Base-by-base conservation (phyloP, 805 yeast genomes). In the Cyberlindnera amylophila region DNA sequence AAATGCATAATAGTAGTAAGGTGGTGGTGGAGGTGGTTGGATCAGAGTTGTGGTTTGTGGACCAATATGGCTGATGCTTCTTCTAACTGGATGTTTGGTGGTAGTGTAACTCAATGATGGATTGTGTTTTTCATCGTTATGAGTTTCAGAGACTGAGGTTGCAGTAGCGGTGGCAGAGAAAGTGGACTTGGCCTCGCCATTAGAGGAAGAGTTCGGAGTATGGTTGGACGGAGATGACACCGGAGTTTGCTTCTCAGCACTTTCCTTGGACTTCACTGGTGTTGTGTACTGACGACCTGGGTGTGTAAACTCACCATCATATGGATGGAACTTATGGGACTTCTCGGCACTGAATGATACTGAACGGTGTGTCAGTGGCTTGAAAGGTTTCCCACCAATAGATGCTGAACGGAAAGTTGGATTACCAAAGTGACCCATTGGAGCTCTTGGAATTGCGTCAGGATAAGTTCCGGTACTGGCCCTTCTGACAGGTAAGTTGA, bases 401-500 rank as follows among this genome's bases (percentile, higher is more conserved):
- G 52, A 32, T 9, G 39, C 26, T 6, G 44, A 40, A 8, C 46
- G 44, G 24, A 30, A 34, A 15, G 24, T 16, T 6, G 31, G 31
- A 6, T 26, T 34, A 2, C 42, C 46, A 41, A 50, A 50, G 24
- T 50, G 49, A 14, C 53, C 53, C 49, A 42, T 42, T 33, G 49
- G 49, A 4, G 46, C 34, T 38, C 49, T 49, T 35, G 36, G 12
- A 18, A 35, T 4, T 3, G 36, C 3, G 8, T 32, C 39, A 7
- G 19, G 43, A 2, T 47, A 47, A n/a, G 63, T 59, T 1, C 63
- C 62, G 9, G 62, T 58, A 41, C 55, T 55, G 2, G 68, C 57
- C 42, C 66, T 68, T 57, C 73, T 69, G 46, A 67, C 61, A 34
- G 73, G 74, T 47, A 82, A 70, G 54, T 81, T 81, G 29, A 86